Base-by-base conservation (phyloP, 164 flowering plant genomes). In the Taxillus chinensis region DNA sequence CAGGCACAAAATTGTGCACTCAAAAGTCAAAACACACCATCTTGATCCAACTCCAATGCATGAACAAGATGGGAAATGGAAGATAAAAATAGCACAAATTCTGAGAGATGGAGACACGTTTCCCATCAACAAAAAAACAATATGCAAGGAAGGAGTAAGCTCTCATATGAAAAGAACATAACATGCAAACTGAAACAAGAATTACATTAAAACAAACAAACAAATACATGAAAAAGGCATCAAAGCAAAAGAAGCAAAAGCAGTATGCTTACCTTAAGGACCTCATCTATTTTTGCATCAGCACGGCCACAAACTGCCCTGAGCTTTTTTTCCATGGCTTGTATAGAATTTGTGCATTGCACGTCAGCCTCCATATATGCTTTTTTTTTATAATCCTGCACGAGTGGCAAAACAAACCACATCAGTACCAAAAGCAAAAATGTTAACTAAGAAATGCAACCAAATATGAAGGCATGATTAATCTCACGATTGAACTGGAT, bases 371-470 rank as follows among this genome's bases (percentile, higher is more conserved):
- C 90, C 83, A 82, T 79, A 71, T 70, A 95, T 40, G 89, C 87
- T 76, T 73, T 89, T 71, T 70, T 91, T 69, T 84, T 91, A 58
- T 83, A 84, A 65, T 95, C 99, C 99, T 95, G 84, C 75, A 81
- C 59, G 11, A 66, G 41, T 46, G 52, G 57, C 7, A 41, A 76
- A 7, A 48, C 4, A 4, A 48, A 11, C 12, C 2, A 38, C 41
- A 43, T 70, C 48, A 65, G 39, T 8, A 58, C 57, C 14, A 12
- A 8, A 5, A 51, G 54, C 27, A 51, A 27, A 1, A 51, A 51
- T 8, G 10, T 5, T 51, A 27, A 16, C 27, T 27, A 51, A 15
- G 7, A 51, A 27, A 51, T 14, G 5, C 54, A 14, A 14, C n/a
- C 27, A 51, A 51, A 51, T 14, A 51, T 15, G 12, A 6, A 51